phyloP scores from a whole-genome alignment of 495 filamentous ascomycete genomes.

The Daldinia loculata region DNA sequence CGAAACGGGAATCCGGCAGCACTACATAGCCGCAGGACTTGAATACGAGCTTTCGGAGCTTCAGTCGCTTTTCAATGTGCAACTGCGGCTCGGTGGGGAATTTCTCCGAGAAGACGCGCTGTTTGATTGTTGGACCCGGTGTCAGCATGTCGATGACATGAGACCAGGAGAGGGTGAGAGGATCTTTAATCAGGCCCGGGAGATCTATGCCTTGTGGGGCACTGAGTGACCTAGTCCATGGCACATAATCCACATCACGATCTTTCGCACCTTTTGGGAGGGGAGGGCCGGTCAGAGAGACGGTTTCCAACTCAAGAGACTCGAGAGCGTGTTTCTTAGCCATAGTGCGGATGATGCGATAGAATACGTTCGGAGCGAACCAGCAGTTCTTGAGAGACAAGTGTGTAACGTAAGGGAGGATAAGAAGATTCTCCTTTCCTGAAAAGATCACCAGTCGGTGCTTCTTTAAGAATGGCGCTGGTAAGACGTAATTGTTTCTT shows the following conservation, averaged over 20 bases:
- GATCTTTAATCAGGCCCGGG: neutral
- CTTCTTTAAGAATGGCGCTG: constrained; percentile 57
- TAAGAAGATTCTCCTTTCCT: constrained; percentile 47
- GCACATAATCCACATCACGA: neutral
- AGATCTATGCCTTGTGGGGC: neutral
- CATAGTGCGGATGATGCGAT: constrained; percentile 41
- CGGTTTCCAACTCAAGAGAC: constrained; percentile 53
- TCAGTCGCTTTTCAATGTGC: constrained; percentile 14
- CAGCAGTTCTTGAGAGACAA: constrained; percentile 67
- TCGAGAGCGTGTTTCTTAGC: constrained; percentile 34
- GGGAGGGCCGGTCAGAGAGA: constrained; percentile 55
- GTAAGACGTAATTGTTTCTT: constrained; percentile 60
- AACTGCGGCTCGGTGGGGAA: neutral
- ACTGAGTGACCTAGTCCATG: neutral
- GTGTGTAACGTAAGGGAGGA: constrained; percentile 58
- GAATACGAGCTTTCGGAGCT: constrained; percentile 49
- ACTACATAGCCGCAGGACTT: constrained; percentile 57
- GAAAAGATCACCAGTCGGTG: constrained; percentile 56
- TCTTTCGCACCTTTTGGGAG: neutral
- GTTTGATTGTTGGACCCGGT: constrained; percentile 46
- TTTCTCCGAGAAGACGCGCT: neutral
- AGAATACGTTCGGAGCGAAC: constrained; percentile 53
- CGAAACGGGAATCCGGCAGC: constrained; percentile 32
- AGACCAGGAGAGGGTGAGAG: constrained; percentile 46
- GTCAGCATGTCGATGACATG: constrained; percentile 54